phyloP scores from a whole-genome alignment of 2,329 filamentous ascomycete genomes.

The Cadophora luteo-olivacea region DNA sequence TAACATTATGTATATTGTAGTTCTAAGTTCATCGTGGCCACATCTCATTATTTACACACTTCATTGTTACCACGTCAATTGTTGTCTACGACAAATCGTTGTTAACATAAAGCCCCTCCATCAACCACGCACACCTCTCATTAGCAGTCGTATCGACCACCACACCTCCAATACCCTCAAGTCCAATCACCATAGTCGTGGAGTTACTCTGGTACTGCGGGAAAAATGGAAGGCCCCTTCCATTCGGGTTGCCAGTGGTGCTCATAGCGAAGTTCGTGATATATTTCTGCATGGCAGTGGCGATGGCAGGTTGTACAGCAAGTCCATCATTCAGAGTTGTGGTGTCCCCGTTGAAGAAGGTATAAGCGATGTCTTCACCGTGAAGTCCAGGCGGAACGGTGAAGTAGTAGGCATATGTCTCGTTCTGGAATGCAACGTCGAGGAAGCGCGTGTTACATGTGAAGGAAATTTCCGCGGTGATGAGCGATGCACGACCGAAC shows the following conservation, averaged over 20 bases:
- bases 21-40: background rate
- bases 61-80: background rate
- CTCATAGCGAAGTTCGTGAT: slow-evolving; percentile 46
- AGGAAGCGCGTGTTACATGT: slow-evolving; percentile 59
- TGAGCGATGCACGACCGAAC: slow-evolving; percentile 50
- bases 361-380: slow-evolving; percentile 57
- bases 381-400: slow-evolving; percentile 55
- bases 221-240: slow-evolving; percentile 34
- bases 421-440: slow-evolving; percentile 51
- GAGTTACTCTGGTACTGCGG: slow-evolving; percentile 36
- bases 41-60: background rate
- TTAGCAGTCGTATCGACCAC: slow-evolving; percentile 41
- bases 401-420: slow-evolving; percentile 58
- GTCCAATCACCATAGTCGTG: slow-evolving; percentile 23
- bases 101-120: slow-evolving; percentile 15
- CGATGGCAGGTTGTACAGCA: slow-evolving; percentile 43
- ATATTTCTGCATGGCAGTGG: slow-evolving; percentile 47
- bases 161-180: slow-evolving; percentile 30
- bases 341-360: slow-evolving; percentile 55
- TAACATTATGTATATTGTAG: background rate
- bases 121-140: slow-evolving; percentile 42
- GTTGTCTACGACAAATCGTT: background rate
- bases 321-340: slow-evolving; percentile 33
- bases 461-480: slow-evolving; percentile 53
- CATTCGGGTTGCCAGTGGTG: slow-evolving; percentile 43